Evolutionary conservation across 768 basidiomycete species (phyloP).

Genomic region (Rubroboletus satanas): DNA sequence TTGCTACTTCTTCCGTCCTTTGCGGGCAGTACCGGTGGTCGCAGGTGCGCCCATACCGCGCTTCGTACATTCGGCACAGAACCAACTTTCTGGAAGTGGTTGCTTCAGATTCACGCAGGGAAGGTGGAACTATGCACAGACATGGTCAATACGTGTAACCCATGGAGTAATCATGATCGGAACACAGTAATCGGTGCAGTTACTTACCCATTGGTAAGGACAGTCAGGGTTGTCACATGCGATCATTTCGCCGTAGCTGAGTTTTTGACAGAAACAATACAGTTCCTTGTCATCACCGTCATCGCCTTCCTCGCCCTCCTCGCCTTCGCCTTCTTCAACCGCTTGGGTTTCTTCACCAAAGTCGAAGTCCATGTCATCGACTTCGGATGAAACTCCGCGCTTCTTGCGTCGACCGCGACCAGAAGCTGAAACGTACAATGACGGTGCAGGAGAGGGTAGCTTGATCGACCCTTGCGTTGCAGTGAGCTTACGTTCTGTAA

Average conservation of each 20-base stretch:
- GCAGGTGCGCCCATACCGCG: slow-evolving; percentile 34
- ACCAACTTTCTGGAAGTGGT: slow-evolving; percentile 56
- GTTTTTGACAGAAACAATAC: slow-evolving; percentile 62
- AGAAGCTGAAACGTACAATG: slow-evolving; percentile 26
- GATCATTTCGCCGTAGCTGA: slow-evolving; percentile 67
- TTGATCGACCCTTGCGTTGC: slow-evolving; percentile 31
- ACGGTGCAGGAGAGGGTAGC: slow-evolving; percentile 34
- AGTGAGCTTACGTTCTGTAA: slow-evolving; percentile 30
- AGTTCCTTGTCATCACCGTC: slow-evolving; percentile 54
- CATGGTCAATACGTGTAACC: slow-evolving; percentile 10
- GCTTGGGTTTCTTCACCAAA: slow-evolving; percentile 29
- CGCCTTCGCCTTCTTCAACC: slow-evolving; percentile 31
- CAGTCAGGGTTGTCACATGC: slow-evolving; percentile 58
- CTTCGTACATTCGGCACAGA: slow-evolving; percentile 51
- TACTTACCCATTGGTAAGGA: slow-evolving; percentile 60
- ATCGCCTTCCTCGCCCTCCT: slow-evolving; percentile 42
- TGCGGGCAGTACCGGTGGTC: slow-evolving; percentile 29
- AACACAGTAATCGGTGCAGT: not conserved
- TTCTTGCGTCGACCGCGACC: slow-evolving; percentile 34
- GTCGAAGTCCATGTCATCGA: slow-evolving; percentile 34
- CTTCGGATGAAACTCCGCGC: slow-evolving; percentile 35
- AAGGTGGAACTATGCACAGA: slow-evolving; percentile 51
- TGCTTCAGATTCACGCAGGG: slow-evolving; percentile 56
- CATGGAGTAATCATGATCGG: not conserved
- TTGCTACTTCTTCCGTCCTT: slow-evolving; percentile 40